A percentile compares a stretch with the other conserved stretches of the same genome.
These are phyloP conservation scores for Mortierella sp. DNA, from an alignment of 371 early-diverging fungal genomes.

Conservation along the genomic window DNA sequence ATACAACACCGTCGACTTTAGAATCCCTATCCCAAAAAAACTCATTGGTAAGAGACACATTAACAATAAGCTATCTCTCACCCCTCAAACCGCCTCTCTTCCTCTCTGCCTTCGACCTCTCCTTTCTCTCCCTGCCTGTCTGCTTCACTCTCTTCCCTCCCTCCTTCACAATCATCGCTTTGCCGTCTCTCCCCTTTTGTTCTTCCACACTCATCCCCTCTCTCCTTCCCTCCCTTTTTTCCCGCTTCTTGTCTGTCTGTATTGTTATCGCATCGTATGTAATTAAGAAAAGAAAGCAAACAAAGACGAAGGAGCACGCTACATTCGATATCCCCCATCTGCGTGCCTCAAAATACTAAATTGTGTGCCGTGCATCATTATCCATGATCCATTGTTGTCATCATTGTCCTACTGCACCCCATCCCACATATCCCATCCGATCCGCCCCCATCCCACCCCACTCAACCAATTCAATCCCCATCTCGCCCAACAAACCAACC, in stretches of 20 bases:
- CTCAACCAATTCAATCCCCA: not conserved
- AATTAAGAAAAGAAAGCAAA: not conserved
- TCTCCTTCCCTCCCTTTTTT: not conserved
- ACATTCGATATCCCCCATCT: conserved; percentile 10
- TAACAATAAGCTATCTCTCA: not conserved
- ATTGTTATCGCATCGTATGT: not conserved
- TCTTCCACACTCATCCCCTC: not conserved
- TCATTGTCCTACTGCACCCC: not conserved
- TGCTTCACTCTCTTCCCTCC: not conserved
- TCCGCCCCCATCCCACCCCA: not conserved
- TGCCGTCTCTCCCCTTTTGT: not conserved
- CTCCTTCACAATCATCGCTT: not conserved
- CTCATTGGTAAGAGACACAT: not conserved
- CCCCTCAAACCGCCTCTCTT: not conserved
- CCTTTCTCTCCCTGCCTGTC: not conserved
- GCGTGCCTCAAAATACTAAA: not conserved
- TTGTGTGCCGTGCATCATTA: not conserved
- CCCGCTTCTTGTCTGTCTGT: not conserved
- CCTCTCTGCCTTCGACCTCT: not conserved
- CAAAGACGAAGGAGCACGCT: not conserved
- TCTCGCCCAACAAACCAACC: not conserved
- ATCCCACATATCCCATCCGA: not conserved
- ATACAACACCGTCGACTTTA: not conserved
- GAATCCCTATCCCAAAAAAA: not conserved
- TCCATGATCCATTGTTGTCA: not conserved